Conservation (phyloP, 805 yeast species). For the Brettanomyces custersianus region DNA sequence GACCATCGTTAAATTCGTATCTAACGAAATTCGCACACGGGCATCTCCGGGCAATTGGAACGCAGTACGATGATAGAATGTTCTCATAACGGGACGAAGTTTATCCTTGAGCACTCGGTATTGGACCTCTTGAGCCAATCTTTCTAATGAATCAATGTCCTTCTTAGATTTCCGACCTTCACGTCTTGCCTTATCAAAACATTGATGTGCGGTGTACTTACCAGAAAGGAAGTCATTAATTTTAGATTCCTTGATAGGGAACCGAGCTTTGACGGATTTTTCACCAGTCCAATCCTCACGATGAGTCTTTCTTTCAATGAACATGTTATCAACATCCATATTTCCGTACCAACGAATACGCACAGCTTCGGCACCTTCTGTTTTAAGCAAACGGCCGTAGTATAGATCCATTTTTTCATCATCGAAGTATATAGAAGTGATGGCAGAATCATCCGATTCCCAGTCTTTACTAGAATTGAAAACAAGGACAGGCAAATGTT, state of each 20-base stretch:
- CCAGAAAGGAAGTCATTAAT: constrained; percentile 82
- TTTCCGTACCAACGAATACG: constrained; percentile 99
- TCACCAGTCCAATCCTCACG: constrained; percentile 99
- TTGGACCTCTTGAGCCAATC: constrained; percentile 88
- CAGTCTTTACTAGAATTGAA: constrained; percentile 96
- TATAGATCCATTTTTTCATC: constrained; percentile 83
- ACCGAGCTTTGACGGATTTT: constrained; percentile 96
- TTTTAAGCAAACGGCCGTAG: constrained; percentile 89
- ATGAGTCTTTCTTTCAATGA: constrained; percentile 96
- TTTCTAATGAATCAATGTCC: constrained; percentile 88
- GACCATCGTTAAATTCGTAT: constrained; percentile 94
- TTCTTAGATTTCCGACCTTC: constrained; percentile 82
- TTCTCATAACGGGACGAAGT: constrained; percentile 88
- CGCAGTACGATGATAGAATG: constrained; percentile 96
- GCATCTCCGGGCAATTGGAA: constrained; percentile 99
- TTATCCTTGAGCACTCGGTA: constrained; percentile 77
- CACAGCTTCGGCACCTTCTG: constrained; percentile 98
- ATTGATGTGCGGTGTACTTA: constrained; percentile 77
- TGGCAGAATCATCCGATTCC: constrained; percentile 89
- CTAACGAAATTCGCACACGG: constrained; percentile 94
- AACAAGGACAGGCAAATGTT: constrained; percentile 94
- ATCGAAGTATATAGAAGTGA: constrained; percentile 94
- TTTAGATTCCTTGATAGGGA: constrained; percentile 83
- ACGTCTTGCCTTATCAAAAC: constrained; percentile 83
- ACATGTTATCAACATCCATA: constrained; percentile 84